Conservation (phyloP, 108 stramenopile species). For the Skeletonema potamos region DNA sequence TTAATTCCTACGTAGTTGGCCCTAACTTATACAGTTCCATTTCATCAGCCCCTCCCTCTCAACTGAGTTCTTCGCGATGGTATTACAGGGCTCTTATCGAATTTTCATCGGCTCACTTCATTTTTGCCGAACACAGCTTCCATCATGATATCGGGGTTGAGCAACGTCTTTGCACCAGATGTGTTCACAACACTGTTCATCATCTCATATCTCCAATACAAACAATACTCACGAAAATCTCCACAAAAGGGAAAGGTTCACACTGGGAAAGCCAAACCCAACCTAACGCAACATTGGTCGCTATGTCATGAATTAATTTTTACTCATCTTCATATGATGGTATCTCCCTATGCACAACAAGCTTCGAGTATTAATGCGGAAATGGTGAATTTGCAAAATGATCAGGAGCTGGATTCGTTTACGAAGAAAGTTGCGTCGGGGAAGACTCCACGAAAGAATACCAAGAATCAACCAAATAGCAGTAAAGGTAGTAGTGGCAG, state of each 20-base stretch:
- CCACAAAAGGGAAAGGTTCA: conserved; percentile 2
- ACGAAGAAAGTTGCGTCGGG: neutral
- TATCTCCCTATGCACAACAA: conserved; percentile 15
- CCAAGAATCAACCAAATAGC: neutral
- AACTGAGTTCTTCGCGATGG: too few relatives aligned
- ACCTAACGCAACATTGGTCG: conserved; percentile 3
- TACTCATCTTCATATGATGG: conserved; percentile 29
- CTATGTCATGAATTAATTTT: conserved; percentile 29
- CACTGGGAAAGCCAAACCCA: conserved; percentile 9
- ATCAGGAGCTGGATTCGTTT: conserved; percentile 22
- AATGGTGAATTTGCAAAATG: conserved; percentile 37
- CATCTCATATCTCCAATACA: conserved; percentile 19
- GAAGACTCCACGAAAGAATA: neutral
- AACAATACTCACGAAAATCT: conserved; percentile 8
- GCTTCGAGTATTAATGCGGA: conserved; percentile 28
- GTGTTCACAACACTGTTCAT: conserved; percentile 23
- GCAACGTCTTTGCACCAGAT: conserved; percentile 26
- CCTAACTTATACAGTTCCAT: too few relatives aligned
- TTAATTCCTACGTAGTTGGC: neutral
- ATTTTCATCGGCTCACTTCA: too few relatives aligned
- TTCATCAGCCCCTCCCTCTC: neutral
- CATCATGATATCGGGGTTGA: neutral
- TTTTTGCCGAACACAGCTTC: too few relatives aligned
- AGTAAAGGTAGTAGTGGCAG: neutral
- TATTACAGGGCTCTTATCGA: too few relatives aligned